These are phyloP conservation scores for Hortiboletus campestris DNA, from an alignment of 768 basidiomycete genomes.

Conservation along the genomic window DNA sequence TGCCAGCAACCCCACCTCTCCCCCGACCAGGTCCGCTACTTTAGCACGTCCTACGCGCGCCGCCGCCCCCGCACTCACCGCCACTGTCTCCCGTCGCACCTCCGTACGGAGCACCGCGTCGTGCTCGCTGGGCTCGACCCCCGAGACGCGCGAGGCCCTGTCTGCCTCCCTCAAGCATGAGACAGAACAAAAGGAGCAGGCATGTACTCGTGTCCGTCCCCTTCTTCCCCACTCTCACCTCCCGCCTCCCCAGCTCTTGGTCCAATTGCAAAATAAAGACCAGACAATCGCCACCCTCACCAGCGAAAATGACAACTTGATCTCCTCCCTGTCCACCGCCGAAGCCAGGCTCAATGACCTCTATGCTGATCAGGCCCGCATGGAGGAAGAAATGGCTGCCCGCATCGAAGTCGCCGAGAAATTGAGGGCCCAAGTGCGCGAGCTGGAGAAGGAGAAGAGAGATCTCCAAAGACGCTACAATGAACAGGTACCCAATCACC, in stretches of 20 bases:
- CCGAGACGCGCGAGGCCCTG: slow-evolving; percentile 56
- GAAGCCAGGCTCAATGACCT: slow-evolving; percentile 76
- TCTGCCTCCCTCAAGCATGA: slow-evolving; percentile 68
- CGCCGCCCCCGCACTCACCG: slow-evolving; percentile 39
- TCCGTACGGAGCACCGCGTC: slow-evolving; percentile 46
- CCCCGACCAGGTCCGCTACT: slow-evolving; percentile 47
- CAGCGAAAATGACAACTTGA: slow-evolving; percentile 62
- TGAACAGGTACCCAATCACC: slow-evolving; percentile 61
- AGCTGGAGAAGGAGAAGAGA: slow-evolving; percentile 86
- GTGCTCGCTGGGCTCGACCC: slow-evolving; percentile 33
- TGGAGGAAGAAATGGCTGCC: slow-evolving; percentile 78
- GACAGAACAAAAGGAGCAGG: slow-evolving; percentile 81
- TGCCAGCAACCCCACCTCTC: slow-evolving; percentile 38
- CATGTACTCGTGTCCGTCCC: slow-evolving; percentile 29
- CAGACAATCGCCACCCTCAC: slow-evolving; percentile 60
- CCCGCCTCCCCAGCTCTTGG: slow-evolving; percentile 54
- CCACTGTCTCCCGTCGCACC: slow-evolving; percentile 46
- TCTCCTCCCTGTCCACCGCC: slow-evolving; percentile 62
- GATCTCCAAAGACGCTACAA: slow-evolving; percentile 81
- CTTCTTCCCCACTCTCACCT: slow-evolving; percentile 10
- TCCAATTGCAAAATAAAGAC: slow-evolving; percentile 78
- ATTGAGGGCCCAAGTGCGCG: slow-evolving; percentile 74
- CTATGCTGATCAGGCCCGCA: slow-evolving; percentile 77
- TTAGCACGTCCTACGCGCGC: slow-evolving; percentile 60
- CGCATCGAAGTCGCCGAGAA: slow-evolving; percentile 84